phyloP scores from a whole-genome alignment of 2,329 filamentous ascomycete species.

The Pyrenophora seminiperda region DNA sequence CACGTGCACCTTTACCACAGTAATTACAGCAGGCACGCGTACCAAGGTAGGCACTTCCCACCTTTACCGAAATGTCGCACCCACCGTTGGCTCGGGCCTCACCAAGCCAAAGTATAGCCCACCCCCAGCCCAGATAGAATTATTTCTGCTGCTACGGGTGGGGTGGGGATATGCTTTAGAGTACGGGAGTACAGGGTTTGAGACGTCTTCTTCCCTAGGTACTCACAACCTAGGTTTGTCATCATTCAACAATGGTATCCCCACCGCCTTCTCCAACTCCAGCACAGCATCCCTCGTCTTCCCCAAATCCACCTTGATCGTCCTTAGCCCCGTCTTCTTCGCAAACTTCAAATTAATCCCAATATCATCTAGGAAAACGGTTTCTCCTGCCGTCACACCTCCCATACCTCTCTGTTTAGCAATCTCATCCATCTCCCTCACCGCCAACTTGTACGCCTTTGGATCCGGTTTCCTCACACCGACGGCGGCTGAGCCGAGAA shows the following conservation, averaged over 20 bases:
- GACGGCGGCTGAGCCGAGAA: slow-evolving; percentile 83
- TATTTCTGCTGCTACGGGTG: no score
- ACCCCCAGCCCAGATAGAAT: no score
- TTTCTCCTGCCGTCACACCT: slow-evolving; percentile 66
- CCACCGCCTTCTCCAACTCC: slow-evolving; percentile 76
- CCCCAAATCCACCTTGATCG: slow-evolving; percentile 83
- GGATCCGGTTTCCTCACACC: slow-evolving; percentile 87
- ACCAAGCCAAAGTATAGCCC: no score
- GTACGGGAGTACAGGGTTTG: no score
- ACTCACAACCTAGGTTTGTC: slow-evolving; percentile 36
- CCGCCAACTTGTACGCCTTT: slow-evolving; percentile 75
- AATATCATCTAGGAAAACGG: slow-evolving; percentile 92
- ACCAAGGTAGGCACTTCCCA: no score
- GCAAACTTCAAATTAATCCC: slow-evolving; percentile 88
- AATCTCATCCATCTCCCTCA: slow-evolving; percentile 68
- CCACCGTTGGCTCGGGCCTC: no score
- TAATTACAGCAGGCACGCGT: no score
- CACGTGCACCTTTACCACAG: no score
- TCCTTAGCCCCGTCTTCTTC: slow-evolving; percentile 73
- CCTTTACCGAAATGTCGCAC: no score
- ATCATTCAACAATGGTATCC: slow-evolving; percentile 66
- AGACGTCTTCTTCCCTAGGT: no score
- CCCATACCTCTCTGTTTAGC: slow-evolving; percentile 60
- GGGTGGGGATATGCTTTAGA: no score
- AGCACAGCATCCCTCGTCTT: slow-evolving; percentile 79